phyloP scores from a whole-genome alignment of 2,329 filamentous ascomycete genomes.

The Chaetomiaceae sp. region DNA sequence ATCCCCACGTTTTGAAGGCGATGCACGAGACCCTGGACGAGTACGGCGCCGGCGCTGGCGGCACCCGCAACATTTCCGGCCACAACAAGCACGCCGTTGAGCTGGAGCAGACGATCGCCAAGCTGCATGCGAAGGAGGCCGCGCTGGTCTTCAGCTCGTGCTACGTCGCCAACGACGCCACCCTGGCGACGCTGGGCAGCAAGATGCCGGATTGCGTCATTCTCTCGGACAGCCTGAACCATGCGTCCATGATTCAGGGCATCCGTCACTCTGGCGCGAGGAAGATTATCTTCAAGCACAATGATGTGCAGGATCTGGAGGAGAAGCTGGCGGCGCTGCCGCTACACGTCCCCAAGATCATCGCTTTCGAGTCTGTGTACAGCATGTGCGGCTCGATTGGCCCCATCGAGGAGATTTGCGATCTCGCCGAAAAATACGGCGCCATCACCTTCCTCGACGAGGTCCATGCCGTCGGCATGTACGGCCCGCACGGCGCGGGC shows the following conservation, averaged over 20 bases:
- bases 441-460: conserved; percentile 97
- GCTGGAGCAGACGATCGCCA: conserved; percentile 76
- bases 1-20: conserved; percentile 74
- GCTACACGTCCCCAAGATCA: conserved; percentile 86
- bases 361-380: conserved; percentile 97
- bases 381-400: conserved; percentile 99
- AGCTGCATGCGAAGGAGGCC: conserved; percentile 85
- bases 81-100: conserved; percentile 92
- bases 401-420: conserved; percentile 92
- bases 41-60: conserved; percentile 92
- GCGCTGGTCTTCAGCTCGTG: conserved; percentile 95
- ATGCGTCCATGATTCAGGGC: conserved; percentile 98
- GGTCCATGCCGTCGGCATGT: conserved; percentile 99
- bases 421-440: conserved; percentile 95
- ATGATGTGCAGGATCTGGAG: conserved; percentile 90
- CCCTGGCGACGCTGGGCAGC: conserved; percentile 91
- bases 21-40: conserved; percentile 96
- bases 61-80: conserved; percentile 95
- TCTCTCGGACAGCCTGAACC: conserved; percentile 94
- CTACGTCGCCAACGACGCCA: conserved; percentile 97
- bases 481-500: conserved; percentile 89
- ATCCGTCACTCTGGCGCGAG: conserved; percentile 95
- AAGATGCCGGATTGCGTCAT: conserved; percentile 96
- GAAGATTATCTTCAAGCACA: conserved; percentile 99
- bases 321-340: conserved; percentile 86